phyloP scores from a whole-genome alignment of 768 basidiomycete genomes.

The Boletus subcaerulescens region DNA sequence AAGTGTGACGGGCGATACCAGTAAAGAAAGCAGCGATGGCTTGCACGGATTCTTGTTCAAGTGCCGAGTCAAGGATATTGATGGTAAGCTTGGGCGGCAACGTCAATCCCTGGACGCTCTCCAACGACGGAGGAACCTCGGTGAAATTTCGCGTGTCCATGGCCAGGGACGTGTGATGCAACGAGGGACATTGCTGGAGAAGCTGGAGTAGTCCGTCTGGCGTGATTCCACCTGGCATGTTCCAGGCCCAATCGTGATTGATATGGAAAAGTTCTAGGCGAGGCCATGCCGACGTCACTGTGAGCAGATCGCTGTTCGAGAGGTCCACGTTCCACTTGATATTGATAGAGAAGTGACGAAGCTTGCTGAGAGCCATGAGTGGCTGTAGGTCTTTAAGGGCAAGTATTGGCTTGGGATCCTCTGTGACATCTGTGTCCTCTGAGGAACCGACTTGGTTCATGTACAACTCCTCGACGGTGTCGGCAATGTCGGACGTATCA shows the following conservation, averaged over 20 bases:
- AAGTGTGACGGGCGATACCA: not conserved
- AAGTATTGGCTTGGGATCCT: not conserved
- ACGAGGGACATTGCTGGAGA: not conserved
- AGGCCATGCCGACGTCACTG: conserved; percentile 6
- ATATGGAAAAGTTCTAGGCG: not conserved
- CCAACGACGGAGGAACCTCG: not conserved
- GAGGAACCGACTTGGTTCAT: not conserved
- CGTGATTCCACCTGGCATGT: not conserved
- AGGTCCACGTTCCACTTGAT: not conserved
- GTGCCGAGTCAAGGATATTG: not conserved
- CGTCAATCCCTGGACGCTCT: not conserved
- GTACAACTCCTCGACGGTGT: not conserved
- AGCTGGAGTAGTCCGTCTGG: not conserved
- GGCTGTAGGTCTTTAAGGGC: conserved; percentile 1
- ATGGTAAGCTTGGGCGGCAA: not conserved
- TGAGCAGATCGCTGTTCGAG: not conserved
- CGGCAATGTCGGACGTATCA: not conserved
- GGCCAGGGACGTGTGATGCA: not conserved
- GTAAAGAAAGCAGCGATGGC: not conserved
- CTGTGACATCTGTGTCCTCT: too few species aligned
- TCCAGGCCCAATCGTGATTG: conserved; percentile 5
- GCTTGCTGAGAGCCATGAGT: not conserved
- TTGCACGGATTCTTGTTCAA: not conserved
- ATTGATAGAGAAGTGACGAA: not conserved
- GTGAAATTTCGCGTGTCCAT: not conserved